Percentiles rank a stretch among this genome's conserved stretches.
These are phyloP conservation scores for Berkeleyomyces basicola DNA, from an alignment of 2,329 filamentous ascomycete genomes.

Conservation along the genomic window DNA sequence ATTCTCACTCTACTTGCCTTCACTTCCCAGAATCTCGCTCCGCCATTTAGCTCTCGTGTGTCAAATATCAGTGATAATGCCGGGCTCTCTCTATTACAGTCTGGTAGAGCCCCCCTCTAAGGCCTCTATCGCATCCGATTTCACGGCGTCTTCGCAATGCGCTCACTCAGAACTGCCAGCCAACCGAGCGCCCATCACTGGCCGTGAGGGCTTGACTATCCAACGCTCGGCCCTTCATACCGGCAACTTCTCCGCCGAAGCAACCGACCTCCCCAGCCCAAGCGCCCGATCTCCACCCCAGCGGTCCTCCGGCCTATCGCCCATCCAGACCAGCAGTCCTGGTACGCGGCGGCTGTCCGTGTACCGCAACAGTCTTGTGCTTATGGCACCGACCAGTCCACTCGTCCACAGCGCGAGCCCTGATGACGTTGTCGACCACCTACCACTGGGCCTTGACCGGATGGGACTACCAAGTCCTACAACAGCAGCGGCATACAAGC, in stretches of 20 bases:
- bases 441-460: neutral
- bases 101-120: no score
- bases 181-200: neutral
- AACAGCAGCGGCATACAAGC: conserved; percentile 21
- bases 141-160: neutral
- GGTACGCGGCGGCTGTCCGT: neutral
- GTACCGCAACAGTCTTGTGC: conserved; percentile 33
- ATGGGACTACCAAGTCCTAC: conserved; percentile 19
- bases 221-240: conserved; percentile 61
- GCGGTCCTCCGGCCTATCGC: neutral
- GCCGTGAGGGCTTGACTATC: conserved; percentile 35
- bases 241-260: conserved; percentile 43
- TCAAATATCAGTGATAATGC: no score
- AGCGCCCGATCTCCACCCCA: neutral
- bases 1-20: no score
- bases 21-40: no score
- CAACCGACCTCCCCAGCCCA: conserved; percentile 14
- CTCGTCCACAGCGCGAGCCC: conserved; percentile 79
- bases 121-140: no score
- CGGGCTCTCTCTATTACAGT: no score
- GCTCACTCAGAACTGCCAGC: neutral
- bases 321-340: neutral
- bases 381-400: conserved; percentile 81
- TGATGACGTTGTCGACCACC: conserved; percentile 34
- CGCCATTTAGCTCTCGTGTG: no score